phyloP scores from a whole-genome alignment of 805 yeast genomes.

The Wickerhamiella qilinensis region DNA sequence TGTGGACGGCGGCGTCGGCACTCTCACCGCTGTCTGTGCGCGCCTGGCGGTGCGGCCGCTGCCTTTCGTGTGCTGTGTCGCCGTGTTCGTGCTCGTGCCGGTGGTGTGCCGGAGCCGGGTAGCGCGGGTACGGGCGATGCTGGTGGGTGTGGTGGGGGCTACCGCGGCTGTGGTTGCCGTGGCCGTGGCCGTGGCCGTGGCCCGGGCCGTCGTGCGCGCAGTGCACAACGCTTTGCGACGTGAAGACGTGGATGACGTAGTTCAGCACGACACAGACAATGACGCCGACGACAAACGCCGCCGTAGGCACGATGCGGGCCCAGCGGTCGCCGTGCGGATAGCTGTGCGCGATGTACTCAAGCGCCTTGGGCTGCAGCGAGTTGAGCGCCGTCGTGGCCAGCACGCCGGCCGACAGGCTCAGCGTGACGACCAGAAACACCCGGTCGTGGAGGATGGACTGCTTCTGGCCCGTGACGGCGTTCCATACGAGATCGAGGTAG shows the following conservation, averaged over 20 bases:
- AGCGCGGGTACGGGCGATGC: conserved; percentile 3
- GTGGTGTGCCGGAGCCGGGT: conserved; percentile 7
- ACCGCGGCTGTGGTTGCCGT: not conserved
- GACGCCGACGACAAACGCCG: conserved; percentile 43
- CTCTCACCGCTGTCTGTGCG: too few relatives aligned
- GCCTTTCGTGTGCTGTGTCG: not conserved
- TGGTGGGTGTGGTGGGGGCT: conserved; percentile 10
- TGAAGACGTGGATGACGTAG: conserved; percentile 47
- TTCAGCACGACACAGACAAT: conserved; percentile 44
- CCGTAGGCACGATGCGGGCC: conserved; percentile 25
- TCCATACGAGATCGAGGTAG: conserved; percentile 40
- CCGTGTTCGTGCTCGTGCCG: not conserved
- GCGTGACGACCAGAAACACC: conserved; percentile 51
- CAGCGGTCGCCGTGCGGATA: conserved; percentile 13
- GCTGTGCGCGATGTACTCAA: conserved; percentile 27
- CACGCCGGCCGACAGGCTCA: conserved; percentile 71
- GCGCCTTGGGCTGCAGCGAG: conserved; percentile 58
- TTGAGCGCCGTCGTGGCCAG: conserved; percentile 60
- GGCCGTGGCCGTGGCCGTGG: conserved; percentile 10
- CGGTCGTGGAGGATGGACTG: conserved; percentile 46
- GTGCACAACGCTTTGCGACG: conserved; percentile 73
- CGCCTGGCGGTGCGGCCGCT: too few relatives aligned
- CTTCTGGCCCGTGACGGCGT: conserved; percentile 29
- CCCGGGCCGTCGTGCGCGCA: conserved; percentile 44
- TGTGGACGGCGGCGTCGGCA: too few relatives aligned